Conservation (phyloP, 257 asterid species). For the Penstemon davidsonii region DNA sequence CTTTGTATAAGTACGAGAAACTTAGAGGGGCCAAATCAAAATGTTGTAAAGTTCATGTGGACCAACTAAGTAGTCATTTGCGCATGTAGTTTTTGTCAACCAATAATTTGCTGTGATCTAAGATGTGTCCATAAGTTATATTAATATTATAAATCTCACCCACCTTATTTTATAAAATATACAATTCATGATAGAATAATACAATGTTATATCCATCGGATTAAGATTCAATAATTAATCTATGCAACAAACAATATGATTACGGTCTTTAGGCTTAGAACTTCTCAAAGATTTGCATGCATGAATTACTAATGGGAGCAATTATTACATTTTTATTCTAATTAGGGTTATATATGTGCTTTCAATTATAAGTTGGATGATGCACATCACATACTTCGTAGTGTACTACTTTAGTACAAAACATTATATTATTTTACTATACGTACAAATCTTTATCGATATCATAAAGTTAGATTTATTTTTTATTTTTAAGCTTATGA, state of each 20-base stretch:
- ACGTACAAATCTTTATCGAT: conserved; percentile 9
- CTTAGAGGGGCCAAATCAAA: conserved; percentile 16
- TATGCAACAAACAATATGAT: conserved; percentile 33
- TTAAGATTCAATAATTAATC: conserved; percentile 23
- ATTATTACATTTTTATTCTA: conserved; percentile 44
- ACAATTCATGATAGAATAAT: too few relatives aligned
- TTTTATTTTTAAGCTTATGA: background rate
- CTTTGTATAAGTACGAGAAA: background rate
- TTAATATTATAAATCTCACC: background rate
- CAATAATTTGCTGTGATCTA: background rate
- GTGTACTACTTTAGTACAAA: conserved; percentile 22
- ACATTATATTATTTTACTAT: background rate
- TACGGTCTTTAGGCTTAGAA: conserved; percentile 43
- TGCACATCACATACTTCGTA: conserved; percentile 27
- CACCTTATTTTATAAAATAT: background rate
- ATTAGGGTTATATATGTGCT: conserved; percentile 35
- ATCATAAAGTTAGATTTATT: conserved; percentile 6
- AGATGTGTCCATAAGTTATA: background rate
- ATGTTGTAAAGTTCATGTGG: conserved; percentile 4
- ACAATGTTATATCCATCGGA: conserved; percentile 7
- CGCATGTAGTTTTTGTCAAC: background rate
- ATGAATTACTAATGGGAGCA: conserved; percentile 41
- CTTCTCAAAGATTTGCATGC: conserved; percentile 37
- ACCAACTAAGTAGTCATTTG: background rate
- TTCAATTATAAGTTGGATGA: conserved; percentile 37